Evolutionary conservation across 768 basidiomycete genomes (phyloP), one percentile per base, ranked within the genome.

Genomic region (Glaciozyma antarctica): DNA sequence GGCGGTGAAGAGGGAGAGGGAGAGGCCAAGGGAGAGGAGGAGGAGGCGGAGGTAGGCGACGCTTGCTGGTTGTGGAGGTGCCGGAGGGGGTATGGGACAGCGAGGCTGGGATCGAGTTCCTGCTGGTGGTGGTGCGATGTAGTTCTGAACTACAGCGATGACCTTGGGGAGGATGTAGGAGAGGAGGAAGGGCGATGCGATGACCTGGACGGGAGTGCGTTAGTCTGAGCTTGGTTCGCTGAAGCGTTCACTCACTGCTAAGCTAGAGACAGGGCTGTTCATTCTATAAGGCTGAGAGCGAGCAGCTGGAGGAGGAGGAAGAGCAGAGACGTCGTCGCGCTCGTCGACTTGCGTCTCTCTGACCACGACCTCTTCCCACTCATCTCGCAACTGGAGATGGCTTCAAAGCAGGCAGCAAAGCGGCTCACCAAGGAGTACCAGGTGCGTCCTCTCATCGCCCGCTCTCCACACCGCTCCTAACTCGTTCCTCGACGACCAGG

Each of bases 401-500:
- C 65, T 2, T 47, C 56, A 5, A 61, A 61, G 17, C 67, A 68
- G 47, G 67, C 67, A 3, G 60, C 61, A 19, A 68, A 64, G n/a
- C 64, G 71, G 0, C 83, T 90, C 32, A 32, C 32, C 32, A 32
- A 32, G 32, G 32, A 32, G 32, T 32, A 32, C 67, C 80, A 81
- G 52, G 91, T 93, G 78, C 92, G 19, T 8, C 17, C 32, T n/a
- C 6, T 5, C 41, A 38, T 43, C 38, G n/a, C 43, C 44, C 48
- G 26, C 45, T 30, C 45, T 26, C 19, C 24, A 12, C 17, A 5
- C 48, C 47, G 9, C 48, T 1, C 58, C 10, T 17, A 47, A 8
- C 45, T 26, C 30, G 9, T 4, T 21, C 10, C 58, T 49, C 9
- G 28, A 0, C 5, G 8, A 87, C 78, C 83, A 88, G 73, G 80